Conservation (phyloP, 148 eudicot species). For the Fallopia convolvulus region DNA sequence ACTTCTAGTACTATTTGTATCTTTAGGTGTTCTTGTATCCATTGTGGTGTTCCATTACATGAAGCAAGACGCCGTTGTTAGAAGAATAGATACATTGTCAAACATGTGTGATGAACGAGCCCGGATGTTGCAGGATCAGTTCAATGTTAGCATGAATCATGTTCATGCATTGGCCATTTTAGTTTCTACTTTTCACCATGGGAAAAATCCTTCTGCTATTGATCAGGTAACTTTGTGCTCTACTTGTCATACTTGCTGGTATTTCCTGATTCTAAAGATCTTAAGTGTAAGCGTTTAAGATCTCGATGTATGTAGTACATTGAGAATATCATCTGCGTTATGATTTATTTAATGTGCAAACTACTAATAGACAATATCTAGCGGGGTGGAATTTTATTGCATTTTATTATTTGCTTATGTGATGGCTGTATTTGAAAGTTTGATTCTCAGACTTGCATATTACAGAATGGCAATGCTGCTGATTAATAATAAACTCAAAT, state of each 20-base stretch:
- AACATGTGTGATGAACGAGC: slow-evolving; percentile 97
- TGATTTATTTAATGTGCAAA: background rate
- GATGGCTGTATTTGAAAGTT: background rate
- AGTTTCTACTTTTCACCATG: slow-evolving; percentile 83
- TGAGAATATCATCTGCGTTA: background rate
- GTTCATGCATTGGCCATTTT: slow-evolving; percentile 87
- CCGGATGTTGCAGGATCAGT: slow-evolving; percentile 92
- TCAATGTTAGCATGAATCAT: slow-evolving; percentile 94
- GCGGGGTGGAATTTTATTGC: too few relatives aligned
- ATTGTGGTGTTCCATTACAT: background rate
- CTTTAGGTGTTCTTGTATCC: background rate
- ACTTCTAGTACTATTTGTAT: background rate
- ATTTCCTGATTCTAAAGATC: background rate
- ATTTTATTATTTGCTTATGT: too few relatives aligned
- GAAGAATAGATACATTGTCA: slow-evolving; percentile 50
- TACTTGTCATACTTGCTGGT: background rate
- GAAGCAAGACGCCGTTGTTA: slow-evolving; percentile 1
- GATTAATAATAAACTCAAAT: background rate
- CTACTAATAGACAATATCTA: too few relatives aligned
- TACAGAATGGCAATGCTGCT: background rate
- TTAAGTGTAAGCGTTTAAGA: background rate
- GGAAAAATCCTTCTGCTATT: slow-evolving; percentile 70
- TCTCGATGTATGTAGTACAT: background rate
- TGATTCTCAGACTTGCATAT: background rate
- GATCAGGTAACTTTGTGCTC: slow-evolving; percentile 51